Percentiles rank a stretch among this genome's conserved stretches.
phyloP scores from a whole-genome alignment of 495 filamentous ascomycete genomes.

The Cercophora samala region DNA sequence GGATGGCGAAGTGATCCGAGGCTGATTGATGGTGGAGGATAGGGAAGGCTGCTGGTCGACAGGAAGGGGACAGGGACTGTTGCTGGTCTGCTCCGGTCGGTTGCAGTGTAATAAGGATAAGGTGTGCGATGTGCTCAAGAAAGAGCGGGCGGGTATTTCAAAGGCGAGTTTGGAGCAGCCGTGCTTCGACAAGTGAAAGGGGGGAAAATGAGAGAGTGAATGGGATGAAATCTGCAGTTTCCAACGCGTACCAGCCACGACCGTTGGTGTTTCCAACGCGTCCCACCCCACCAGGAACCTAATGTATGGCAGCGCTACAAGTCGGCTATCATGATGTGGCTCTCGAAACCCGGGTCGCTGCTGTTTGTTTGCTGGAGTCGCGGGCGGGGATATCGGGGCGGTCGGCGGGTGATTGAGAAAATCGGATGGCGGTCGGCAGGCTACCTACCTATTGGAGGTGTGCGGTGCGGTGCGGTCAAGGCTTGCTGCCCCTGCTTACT shows the following conservation, averaged over 20 bases:
- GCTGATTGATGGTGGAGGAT: no score
- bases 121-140: not conserved
- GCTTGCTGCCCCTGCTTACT: not conserved
- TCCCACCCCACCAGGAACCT: slow-evolving; percentile 16
- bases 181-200: not conserved
- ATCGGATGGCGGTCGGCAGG: not conserved
- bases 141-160: not conserved
- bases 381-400: not conserved
- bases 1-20: not conserved
- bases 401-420: not conserved
- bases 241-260: slow-evolving; percentile 3
- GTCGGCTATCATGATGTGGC: slow-evolving; percentile 12
- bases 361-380: not conserved
- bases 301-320: slow-evolving; percentile 4
- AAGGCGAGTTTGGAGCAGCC: not conserved
- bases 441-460: not conserved
- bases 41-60: not conserved
- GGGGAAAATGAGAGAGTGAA: not conserved
- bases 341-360: not conserved
- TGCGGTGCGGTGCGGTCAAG: not conserved
- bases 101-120: not conserved
- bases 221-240: slow-evolving; percentile 10
- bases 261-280: slow-evolving; percentile 14
- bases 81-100: no score
- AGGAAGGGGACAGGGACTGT: not conserved